Evolutionary conservation across 306 rosid species (phyloP), one percentile per base, ranked within the genome.

Genomic region (Cucurbita argyrosperma): DNA sequence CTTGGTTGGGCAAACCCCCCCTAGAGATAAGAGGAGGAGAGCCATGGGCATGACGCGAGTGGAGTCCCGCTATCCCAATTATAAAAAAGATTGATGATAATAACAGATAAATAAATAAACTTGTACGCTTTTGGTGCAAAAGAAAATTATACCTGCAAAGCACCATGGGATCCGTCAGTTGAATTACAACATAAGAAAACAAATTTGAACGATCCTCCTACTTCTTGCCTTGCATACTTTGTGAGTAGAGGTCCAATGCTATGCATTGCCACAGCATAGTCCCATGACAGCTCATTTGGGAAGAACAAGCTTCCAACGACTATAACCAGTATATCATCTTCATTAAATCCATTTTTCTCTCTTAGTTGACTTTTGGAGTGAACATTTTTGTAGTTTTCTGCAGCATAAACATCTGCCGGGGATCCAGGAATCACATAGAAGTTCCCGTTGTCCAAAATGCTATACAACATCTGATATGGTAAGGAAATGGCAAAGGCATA

Each of bases 361-460:
- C 91, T 88, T 50, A 87, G 85, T 56, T 77, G 91, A 78, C 84
- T 75, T 86, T 87, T 94, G 72, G 87, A 79, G 74, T 91, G 92
- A 77, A 79, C 75, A 77, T 82, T 87, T 67, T 76, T 71, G 83
- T 87, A 94, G 75, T 78, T 85, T 80, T 88, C 91, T 12, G 89
- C 91, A 80, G 87, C 88, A 97, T 94, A 94, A 61, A 80, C 88
- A 85, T 94, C 97, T 12, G 90, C 79, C 18, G 97, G 97, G 57
- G 99, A 89, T 82, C 97, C 99, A 74, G 96, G 96, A 83, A 94
- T 85, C 84, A 94, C 95, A 79, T 87, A 82, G 87, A 88, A 94
- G 88, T 94, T 94, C 82, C 99, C 97, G 66, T 89, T 80, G 82
- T 94, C 99, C 71, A 94, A 86, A 70, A 74, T 80, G 85, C 96